Conservation (phyloP, 2,329 filamentous ascomycete species). For the Pestalotiopsis sp. region DNA sequence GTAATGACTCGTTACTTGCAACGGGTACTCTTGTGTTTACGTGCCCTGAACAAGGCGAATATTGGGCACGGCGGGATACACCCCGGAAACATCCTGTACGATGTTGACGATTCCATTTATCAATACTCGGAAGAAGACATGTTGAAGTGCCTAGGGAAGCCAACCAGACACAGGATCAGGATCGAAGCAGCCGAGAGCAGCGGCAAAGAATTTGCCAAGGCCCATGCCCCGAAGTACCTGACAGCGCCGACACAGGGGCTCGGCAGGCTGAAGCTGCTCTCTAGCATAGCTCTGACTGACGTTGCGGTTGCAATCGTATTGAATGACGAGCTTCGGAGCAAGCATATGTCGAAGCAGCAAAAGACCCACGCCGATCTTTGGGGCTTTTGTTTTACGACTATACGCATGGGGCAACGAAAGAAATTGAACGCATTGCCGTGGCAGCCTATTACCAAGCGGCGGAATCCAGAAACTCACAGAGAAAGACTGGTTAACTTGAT, state of each 20-base stretch:
- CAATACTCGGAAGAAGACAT: slow-evolving; percentile 3
- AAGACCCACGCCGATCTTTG: too few relatives aligned
- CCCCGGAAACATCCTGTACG: slow-evolving; percentile 10
- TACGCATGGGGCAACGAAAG: too few relatives aligned
- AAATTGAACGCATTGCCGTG: too few relatives aligned
- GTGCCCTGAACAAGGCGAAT: slow-evolving; percentile 2
- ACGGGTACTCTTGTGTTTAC: slow-evolving; percentile 5
- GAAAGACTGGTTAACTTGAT: too few relatives aligned
- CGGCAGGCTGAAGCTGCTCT: background rate
- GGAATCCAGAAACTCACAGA: too few relatives aligned
- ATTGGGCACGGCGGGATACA: slow-evolving; percentile 12
- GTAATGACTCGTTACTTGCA: background rate
- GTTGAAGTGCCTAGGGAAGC: background rate
- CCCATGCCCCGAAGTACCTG: background rate
- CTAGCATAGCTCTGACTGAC: background rate
- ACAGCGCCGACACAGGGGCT: background rate
- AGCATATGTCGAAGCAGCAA: too few relatives aligned
- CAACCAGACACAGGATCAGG: background rate
- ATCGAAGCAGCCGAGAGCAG: background rate
- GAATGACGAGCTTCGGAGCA: background rate
- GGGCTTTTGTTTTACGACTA: too few relatives aligned
- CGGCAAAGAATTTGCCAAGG: background rate
- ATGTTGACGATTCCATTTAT: slow-evolving; percentile 5
- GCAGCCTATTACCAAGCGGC: too few relatives aligned
- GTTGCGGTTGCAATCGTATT: background rate